Conservation (phyloP, 2,329 filamentous ascomycete genomes). For the Zopfia rhizophila region DNA sequence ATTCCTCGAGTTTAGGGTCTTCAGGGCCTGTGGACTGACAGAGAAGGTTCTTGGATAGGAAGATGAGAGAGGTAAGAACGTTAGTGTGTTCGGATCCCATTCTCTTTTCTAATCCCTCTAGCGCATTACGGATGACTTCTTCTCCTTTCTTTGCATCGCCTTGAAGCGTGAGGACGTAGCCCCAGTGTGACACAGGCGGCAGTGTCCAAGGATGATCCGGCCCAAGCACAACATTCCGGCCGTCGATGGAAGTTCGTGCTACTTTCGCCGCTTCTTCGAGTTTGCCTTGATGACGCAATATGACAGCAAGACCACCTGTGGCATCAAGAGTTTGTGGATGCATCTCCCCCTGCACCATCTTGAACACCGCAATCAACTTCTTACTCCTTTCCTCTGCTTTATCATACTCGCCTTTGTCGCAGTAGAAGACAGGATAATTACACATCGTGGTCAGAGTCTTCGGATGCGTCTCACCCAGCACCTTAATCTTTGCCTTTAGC, state of each 20-base stretch:
- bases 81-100: constrained; percentile 17
- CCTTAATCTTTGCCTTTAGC: constrained; percentile 13
- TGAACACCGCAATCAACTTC: constrained; percentile 16
- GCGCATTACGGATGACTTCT: constrained; percentile 13
- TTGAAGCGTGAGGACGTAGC: constrained; percentile 19
- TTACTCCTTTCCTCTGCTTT: constrained; percentile 13
- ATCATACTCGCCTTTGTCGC: constrained; percentile 19
- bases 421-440: constrained; percentile 22
- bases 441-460: constrained; percentile 23
- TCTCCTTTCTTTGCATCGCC: constrained; percentile 13
- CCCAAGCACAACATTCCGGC: constrained; percentile 16
- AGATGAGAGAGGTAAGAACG: constrained; percentile 17
- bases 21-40: constrained; percentile 5
- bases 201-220: constrained; percentile 21
- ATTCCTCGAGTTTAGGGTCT: constrained; percentile 10
- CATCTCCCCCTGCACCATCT: constrained; percentile 13
- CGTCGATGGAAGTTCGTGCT: constrained; percentile 18
- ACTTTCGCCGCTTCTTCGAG: constrained; percentile 19
- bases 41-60: constrained; percentile 18
- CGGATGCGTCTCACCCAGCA: constrained; percentile 19
- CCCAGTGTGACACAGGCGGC: constrained; percentile 16
- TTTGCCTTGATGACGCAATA: constrained; percentile 17
- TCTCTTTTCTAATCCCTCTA: constrained; percentile 8
- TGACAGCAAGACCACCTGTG: constrained; percentile 18
- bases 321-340: constrained; percentile 24